Conservation (phyloP, 345 rosid genomes). For the Brassica napus region Da-Ae NC_063451.1:46082501-46083000, state of each 20-base stretch:
- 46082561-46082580: conserved; percentile 35
- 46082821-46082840: conserved; percentile 32
- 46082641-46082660: conserved; percentile 40
- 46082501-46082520: conserved; percentile 51
- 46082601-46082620: conserved; percentile 26
- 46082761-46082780: conserved; percentile 66
- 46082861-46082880: neutral
- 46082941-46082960: neutral
- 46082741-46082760: conserved; percentile 47
- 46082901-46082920: neutral
- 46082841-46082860: neutral
- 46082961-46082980: conserved; percentile 4
- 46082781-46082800: conserved; percentile 28
- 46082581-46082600: conserved; percentile 28
- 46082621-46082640: conserved; percentile 32
- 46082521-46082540: neutral
- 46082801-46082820: conserved; percentile 14
- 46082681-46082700: conserved; percentile 40
- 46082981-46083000: conserved; percentile 8
- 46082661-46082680: conserved; percentile 38
- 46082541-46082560: conserved; percentile 25
- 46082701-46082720: conserved; percentile 49
- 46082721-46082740: conserved; percentile 40
- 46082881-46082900: neutral
- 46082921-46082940: neutral